phyloP scores from a whole-genome alignment of 768 basidiomycete species.

The Piloderma croceum region DNA sequence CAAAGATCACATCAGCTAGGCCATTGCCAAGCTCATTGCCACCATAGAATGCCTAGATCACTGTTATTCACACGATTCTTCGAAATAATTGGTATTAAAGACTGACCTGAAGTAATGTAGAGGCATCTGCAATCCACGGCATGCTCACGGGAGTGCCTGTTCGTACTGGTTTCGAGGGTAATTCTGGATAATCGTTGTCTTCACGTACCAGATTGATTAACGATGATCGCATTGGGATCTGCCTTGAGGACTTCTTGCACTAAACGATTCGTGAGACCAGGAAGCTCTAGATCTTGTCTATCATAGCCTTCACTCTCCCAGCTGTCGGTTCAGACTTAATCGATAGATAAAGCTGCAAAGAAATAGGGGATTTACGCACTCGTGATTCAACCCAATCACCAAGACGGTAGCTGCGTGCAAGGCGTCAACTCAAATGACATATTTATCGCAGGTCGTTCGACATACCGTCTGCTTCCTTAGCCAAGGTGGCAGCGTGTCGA shows the following conservation, averaged over 20 bases:
- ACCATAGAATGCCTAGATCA: conserved; percentile 42
- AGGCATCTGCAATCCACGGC: conserved; percentile 43
- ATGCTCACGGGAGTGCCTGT: conserved; percentile 47
- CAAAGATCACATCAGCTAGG: conserved; percentile 55
- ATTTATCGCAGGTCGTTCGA: neutral
- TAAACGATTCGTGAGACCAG: conserved; percentile 47
- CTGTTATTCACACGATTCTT: conserved; percentile 7
- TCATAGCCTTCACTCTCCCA: conserved; percentile 62
- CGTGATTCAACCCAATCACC: conserved; percentile 51
- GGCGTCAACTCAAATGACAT: neutral
- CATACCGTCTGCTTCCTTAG: conserved; percentile 29
- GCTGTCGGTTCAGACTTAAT: conserved; percentile 8
- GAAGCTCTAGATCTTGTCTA: conserved; percentile 42
- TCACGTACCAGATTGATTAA: conserved; percentile 55
- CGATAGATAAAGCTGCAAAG: conserved; percentile 12
- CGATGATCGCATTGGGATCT: conserved; percentile 51
- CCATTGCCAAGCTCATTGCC: conserved; percentile 54
- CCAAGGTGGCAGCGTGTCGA: conserved; percentile 28
- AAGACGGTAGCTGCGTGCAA: conserved; percentile 35
- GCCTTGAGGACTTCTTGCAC: conserved; percentile 41
- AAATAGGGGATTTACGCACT: conserved; percentile 26
- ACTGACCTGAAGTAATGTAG: conserved; percentile 35
- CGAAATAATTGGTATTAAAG: neutral
- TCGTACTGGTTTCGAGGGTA: too few relatives aligned
- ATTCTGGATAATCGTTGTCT: too few relatives aligned